phyloP scores from a whole-genome alignment of 2,329 filamentous ascomycete species.

The Ascochyta viciae-villosae region DNA sequence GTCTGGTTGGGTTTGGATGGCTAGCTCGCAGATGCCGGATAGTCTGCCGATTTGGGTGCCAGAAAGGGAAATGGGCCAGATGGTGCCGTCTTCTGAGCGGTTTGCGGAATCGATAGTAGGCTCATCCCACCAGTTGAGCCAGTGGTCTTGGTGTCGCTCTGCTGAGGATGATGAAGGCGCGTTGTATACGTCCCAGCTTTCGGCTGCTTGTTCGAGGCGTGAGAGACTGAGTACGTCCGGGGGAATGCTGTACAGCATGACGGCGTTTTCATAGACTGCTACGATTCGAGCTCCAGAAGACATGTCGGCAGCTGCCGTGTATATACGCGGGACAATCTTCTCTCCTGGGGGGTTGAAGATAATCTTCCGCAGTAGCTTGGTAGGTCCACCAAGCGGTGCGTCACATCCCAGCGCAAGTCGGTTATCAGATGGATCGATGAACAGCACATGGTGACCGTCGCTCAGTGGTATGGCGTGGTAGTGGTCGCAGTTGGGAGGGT shows the following conservation, averaged over 20 bases:
- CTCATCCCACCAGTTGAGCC: slow-evolving; percentile 42
- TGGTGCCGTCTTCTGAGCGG: slow-evolving; percentile 16
- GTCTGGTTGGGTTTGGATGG: slow-evolving; percentile 54
- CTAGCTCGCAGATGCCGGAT: slow-evolving; percentile 58
- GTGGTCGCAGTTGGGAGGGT: slow-evolving; percentile 57
- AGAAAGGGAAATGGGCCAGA: slow-evolving; percentile 59
- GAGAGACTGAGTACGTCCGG: slow-evolving; percentile 54
- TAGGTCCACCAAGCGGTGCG: slow-evolving; percentile 63
- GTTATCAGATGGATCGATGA: slow-evolving; percentile 65
- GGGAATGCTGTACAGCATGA: slow-evolving; percentile 69
- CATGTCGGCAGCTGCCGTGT: slow-evolving; percentile 64
- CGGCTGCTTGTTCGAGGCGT: slow-evolving; percentile 31
- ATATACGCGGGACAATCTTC: slow-evolving; percentile 57
- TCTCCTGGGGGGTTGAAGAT: slow-evolving; percentile 56
- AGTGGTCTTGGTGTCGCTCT: slow-evolving; percentile 33
- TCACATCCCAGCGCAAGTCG: slow-evolving; percentile 68
- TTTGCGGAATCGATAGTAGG: slow-evolving; percentile 2
- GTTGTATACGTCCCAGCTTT: slow-evolving; percentile 28
- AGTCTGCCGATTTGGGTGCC: slow-evolving; percentile 59
- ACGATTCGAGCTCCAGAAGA: slow-evolving; percentile 65
- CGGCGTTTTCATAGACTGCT: slow-evolving; percentile 60
- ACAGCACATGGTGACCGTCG: slow-evolving; percentile 70
- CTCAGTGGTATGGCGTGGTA: slow-evolving; percentile 69
- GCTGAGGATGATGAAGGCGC: slow-evolving; percentile 16
- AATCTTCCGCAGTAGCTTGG: slow-evolving; percentile 65